Evolutionary conservation across 169 alveolate genomes (phyloP), one percentile per base, ranked within the genome.

Genomic region (Cryptosporidium parvum): DNA sequence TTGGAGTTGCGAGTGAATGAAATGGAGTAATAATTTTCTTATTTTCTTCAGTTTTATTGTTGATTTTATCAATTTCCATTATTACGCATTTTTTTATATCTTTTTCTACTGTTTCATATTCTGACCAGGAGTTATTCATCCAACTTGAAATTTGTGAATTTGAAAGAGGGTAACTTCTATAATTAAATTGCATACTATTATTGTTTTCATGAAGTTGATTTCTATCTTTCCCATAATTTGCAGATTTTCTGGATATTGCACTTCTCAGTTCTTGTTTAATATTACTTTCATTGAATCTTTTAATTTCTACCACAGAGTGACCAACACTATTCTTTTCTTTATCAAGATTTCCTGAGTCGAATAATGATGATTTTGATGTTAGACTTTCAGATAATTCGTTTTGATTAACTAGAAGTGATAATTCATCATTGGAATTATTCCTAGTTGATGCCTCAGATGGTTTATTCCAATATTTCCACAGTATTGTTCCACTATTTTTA

Each of bases 1-100:
- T 80, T 42, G 89, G 89, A 58, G 75, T 12, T 31, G 75, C 67
- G 5, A 80, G 68, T 80, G 89, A 80, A 48, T 80, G 89, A 80
- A 80, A 80, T 44, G 89, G 89, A 48, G 89, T 80, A 35, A 80
- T 80, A 2, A 44, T 26, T 39, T 67, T 80, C 6, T 80, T 65
- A 73, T 56, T 52, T 37, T 33, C 37, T 35, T 73, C 37, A 33
- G 31, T 51, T 53, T 51, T 26, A 31, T 51, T 21, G 2, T 44
- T 29, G 9, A 23, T 26, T 73, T n/a, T 18, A 48, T 59, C 71
- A 35, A 58, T n/a, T n/a, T 73, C 86, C 68, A 73, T 59, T 42
- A 53, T 59, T 3, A 73, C 26, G 18, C 52, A 56, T 9, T 73
- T 56, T 6, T 80, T 61, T 80, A 51, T 65, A 42, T 62, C 62